Conservation (phyloP, 768 basidiomycete genomes). For the Hygrophoropsis aurantiaca region DNA sequence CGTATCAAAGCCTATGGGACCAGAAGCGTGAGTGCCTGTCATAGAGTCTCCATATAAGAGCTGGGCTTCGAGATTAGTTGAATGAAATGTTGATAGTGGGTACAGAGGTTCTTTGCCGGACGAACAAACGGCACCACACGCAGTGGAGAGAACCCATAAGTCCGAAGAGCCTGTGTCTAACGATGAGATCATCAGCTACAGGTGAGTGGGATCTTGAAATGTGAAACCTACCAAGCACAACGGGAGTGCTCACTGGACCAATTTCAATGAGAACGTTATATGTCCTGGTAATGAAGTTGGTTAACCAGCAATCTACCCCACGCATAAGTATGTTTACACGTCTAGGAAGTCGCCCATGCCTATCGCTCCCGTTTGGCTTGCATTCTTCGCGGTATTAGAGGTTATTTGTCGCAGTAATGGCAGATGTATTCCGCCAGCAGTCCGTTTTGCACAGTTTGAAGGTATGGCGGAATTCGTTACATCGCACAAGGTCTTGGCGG, state of each 20-base stretch:
- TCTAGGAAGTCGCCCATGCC: conserved; percentile 64
- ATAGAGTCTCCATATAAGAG: conserved; percentile 71
- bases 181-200: conserved; percentile 2
- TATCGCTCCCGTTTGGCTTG: conserved; percentile 32
- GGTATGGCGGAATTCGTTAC: neutral
- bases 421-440: conserved; percentile 21
- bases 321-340: conserved; percentile 42
- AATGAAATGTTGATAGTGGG: conserved; percentile 46
- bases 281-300: conserved; percentile 37
- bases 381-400: neutral
- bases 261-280: conserved; percentile 63
- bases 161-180: conserved; percentile 80
- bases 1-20: conserved; percentile 59
- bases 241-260: conserved; percentile 49
- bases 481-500: too few relatives aligned
- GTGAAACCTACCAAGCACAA: conserved; percentile 55
- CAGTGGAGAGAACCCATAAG: conserved; percentile 67
- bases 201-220: neutral
- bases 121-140: conserved; percentile 47
- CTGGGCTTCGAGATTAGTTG: conserved; percentile 43
- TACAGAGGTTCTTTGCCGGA: conserved; percentile 44
- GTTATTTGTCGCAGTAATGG: conserved; percentile 16
- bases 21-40: conserved; percentile 68
- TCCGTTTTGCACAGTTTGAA: neutral
- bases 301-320: neutral